These are phyloP conservation scores for Termitomyces heimii DNA, from an alignment of 768 basidiomycete genomes.

Conservation along the genomic window DNA sequence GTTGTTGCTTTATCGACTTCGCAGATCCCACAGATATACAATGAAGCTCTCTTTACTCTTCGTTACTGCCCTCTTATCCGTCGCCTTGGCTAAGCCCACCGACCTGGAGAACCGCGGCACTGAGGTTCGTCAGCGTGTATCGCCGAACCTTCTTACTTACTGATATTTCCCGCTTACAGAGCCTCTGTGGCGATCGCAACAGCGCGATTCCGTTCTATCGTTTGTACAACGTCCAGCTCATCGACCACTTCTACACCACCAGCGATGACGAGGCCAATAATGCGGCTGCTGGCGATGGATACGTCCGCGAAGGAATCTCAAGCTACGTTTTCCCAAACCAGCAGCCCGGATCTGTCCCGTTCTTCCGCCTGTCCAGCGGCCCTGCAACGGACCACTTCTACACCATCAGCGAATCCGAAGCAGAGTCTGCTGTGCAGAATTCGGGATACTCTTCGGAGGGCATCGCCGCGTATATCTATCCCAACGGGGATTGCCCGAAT, in stretches of 20 bases:
- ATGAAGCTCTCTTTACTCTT: slow-evolving; percentile 9
- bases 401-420: slow-evolving; percentile 13
- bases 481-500: background rate
- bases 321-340: slow-evolving; percentile 5
- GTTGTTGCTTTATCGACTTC: too few species aligned
- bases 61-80: background rate
- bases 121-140: background rate
- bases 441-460: slow-evolving; percentile 14
- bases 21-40: too few species aligned
- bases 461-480: slow-evolving; percentile 15
- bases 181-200: background rate
- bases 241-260: slow-evolving; percentile 14
- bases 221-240: background rate
- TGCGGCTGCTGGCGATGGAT: background rate
- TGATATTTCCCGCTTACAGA: background rate
- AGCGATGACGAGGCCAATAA: slow-evolving; percentile 4
- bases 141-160: too few species aligned
- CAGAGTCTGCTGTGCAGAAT: slow-evolving; percentile 1
- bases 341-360: slow-evolving; percentile 9
- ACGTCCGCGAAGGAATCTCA: slow-evolving; percentile 8
- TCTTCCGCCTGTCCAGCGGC: slow-evolving; percentile 18
- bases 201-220: background rate
- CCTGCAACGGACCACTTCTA: slow-evolving; percentile 16
- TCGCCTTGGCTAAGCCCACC: background rate
- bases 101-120: background rate